These are phyloP conservation scores for Escallonia rubra DNA, from an alignment of 129 eudicot genomes.

Conservation along the genomic window DNA sequence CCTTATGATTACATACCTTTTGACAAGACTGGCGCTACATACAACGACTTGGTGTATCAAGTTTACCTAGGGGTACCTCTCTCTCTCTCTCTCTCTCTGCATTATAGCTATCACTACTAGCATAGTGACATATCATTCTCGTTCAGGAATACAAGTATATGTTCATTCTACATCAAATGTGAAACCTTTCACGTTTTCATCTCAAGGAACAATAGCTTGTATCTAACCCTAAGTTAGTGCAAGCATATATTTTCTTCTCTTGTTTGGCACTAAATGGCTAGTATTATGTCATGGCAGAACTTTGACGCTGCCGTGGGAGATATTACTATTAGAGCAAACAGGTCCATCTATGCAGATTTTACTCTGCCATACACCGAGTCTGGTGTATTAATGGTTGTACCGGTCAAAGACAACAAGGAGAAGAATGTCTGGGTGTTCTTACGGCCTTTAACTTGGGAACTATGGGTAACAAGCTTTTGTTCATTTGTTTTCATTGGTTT, in stretches of 20 bases:
- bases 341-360: conserved; percentile 23
- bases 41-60: conserved; percentile 28
- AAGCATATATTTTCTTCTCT: no score
- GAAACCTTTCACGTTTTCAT: no score
- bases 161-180: not conserved
- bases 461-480: conserved; percentile 1
- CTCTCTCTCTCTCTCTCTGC: no score
- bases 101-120: not conserved
- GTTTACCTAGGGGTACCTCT: conserved; percentile 25
- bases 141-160: not conserved
- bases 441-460: conserved; percentile 1
- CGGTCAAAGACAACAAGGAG: conserved; percentile 11
- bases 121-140: not conserved
- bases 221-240: no score
- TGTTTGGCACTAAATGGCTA: no score
- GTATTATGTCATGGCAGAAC: not conserved
- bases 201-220: no score
- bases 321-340: conserved; percentile 27
- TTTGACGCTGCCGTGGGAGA: conserved; percentile 42
- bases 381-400: conserved; percentile 38
- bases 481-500: conserved; percentile 1
- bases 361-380: conserved; percentile 39
- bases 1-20: conserved; percentile 22
- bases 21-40: conserved; percentile 17
- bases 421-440: not conserved